Base-by-base conservation (phyloP, 2,329 filamentous ascomycete genomes). In the Tolypocladium tundrense region DNA sequence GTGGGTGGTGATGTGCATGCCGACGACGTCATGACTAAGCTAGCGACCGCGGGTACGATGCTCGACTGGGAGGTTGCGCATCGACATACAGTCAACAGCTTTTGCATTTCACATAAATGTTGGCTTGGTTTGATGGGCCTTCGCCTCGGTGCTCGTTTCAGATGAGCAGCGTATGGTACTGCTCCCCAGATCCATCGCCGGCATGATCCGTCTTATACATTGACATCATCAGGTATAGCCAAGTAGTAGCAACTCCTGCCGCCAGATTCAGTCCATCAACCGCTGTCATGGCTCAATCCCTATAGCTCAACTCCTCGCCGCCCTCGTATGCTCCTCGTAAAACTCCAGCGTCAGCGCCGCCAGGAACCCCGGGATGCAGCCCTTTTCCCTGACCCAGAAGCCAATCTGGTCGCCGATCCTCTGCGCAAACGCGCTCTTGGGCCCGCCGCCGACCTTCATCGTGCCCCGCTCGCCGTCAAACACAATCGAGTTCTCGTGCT, bases 361-460 rank as follows among this genome's bases (percentile, higher is more conserved):
- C 63, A 97, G 73, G 70, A 97, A 96, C 58, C 92, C 93, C 5
- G 93, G 93, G 62, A 97, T 95, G 70, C 93, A 93, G 53, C 91
- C 92, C 76, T 91, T 86, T 66, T 94, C 91, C 67, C 95, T 84
- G 1, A 97, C 93, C 93, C 94, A 99, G 72, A 96, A 97, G 63
- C 91, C 88, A 67, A 97, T 93, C 70, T 92, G 84, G 67, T 90
- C 88, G 63, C 83, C 83, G 62, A 99, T 96, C 72, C 91, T 87
- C 57, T 83, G 76, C 1, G 92, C 94, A 73, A 99, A 99, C 14
- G 85, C 80, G 68, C 90, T 95, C 68, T 89, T 83, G 1, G 91
- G 90, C 0, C 94, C 94, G 1, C 94, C 94, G 40, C 88, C 90
- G 58, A 99, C 89, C 79, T 99, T 99, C 94, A 99, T 99, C 1